phyloP scores from a whole-genome alignment of 805 yeast species.

The Saccharomycopsis babjevae region DNA sequence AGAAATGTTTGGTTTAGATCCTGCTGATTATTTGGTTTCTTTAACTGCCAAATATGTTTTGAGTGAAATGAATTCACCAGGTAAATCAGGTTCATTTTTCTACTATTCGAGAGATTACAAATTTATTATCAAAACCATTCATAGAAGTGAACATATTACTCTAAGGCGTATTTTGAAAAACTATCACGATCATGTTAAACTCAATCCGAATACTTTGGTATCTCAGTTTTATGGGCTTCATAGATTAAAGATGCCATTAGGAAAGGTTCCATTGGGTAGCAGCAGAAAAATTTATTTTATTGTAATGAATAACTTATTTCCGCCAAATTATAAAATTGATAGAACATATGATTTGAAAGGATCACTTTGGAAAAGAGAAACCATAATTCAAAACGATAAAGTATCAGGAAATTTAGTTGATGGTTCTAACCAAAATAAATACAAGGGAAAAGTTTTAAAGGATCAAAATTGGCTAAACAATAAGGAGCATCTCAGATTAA shows the following conservation, averaged over 20 bases:
- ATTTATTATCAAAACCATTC: constrained; percentile 92
- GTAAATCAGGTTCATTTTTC: constrained; percentile 93
- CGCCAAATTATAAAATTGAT: constrained; percentile 84
- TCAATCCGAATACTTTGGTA: constrained; percentile 77
- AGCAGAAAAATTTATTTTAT: constrained; percentile 78
- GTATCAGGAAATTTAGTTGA: constrained; percentile 49
- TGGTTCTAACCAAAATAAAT: neutral
- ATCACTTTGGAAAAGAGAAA: constrained; percentile 72
- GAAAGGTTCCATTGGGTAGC: constrained; percentile 24
- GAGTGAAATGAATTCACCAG: constrained; percentile 90
- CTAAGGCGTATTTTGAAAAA: constrained; percentile 61
- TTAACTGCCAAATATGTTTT: constrained; percentile 87
- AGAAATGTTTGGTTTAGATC: constrained; percentile 74
- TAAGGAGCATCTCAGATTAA: constrained; percentile 56
- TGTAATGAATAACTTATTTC: constrained; percentile 95
- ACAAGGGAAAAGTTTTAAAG: constrained; percentile 42
- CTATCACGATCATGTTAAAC: constrained; percentile 70
- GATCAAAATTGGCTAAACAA: constrained; percentile 82
- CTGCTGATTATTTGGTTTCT: constrained; percentile 89
- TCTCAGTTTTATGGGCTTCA: constrained; percentile 97
- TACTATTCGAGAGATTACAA: constrained; percentile 90
- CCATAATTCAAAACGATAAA: constrained; percentile 24
- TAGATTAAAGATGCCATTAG: constrained; percentile 79
- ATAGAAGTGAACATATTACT: constrained; percentile 84
- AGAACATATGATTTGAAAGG: constrained; percentile 88